Conservation (phyloP, 2,329 filamentous ascomycete species). For the Geosmithia flava region DNA sequence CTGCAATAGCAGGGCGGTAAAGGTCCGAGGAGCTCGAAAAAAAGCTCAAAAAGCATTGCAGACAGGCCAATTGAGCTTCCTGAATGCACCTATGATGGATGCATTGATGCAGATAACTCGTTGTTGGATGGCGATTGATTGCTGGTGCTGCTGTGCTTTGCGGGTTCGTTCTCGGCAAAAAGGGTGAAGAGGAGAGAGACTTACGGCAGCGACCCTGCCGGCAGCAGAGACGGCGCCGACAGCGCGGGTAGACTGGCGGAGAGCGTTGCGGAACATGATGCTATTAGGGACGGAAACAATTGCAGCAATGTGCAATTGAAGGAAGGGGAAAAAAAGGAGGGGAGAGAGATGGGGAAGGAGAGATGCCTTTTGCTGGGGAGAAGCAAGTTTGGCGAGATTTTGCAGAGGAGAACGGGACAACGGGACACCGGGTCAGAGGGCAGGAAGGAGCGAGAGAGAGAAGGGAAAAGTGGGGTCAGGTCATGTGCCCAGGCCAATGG, state of each 20-base stretch:
- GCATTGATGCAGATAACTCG: slow-evolving; percentile 20
- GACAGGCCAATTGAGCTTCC: slow-evolving; percentile 22
- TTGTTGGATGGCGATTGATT: slow-evolving; percentile 9
- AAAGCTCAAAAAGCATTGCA: slow-evolving; percentile 11
- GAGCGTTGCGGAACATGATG: slow-evolving; percentile 95
- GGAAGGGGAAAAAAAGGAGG: slow-evolving; percentile 21
- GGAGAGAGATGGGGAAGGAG: slow-evolving; percentile 43
- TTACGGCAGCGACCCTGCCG: slow-evolving; percentile 88
- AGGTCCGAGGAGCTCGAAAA: slow-evolving; percentile 21
- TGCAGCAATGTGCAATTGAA: slow-evolving; percentile 48
- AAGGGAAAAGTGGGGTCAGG: slow-evolving; percentile 23
- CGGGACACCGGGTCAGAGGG: slow-evolving; percentile 12
- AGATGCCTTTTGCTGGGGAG: slow-evolving; percentile 30
- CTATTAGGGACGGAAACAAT: slow-evolving; percentile 45
- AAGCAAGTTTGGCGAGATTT: slow-evolving; percentile 29
- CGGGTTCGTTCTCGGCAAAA: slow-evolving; percentile 22
- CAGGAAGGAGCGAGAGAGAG: slow-evolving; percentile 21
- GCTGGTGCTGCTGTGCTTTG: too few species aligned
- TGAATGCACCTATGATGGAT: slow-evolving; percentile 16
- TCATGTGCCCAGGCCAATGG: slow-evolving; percentile 17
- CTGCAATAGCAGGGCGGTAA: slow-evolving; percentile 12
- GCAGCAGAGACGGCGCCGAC: slow-evolving; percentile 87
- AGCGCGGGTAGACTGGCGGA: slow-evolving; percentile 92
- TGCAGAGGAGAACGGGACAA: slow-evolving; percentile 19
- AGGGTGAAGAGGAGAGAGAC: slow-evolving; percentile 37